These are phyloP conservation scores for Monosporascus sp. DNA, from an alignment of 2,329 filamentous ascomycete genomes.

Conservation along the genomic window DNA sequence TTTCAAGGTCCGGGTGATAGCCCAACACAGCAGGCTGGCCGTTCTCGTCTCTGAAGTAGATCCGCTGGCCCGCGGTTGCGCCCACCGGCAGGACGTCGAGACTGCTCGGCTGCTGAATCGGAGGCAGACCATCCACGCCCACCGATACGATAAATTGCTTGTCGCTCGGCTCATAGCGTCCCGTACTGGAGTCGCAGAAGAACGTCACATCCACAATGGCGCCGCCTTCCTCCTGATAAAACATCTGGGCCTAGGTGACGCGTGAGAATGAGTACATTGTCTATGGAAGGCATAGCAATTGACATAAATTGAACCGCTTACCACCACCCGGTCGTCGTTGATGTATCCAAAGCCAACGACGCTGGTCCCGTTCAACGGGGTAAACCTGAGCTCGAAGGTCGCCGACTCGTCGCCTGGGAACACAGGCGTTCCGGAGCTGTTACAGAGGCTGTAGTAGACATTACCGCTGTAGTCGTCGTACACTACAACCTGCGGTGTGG, in stretches of 20 bases:
- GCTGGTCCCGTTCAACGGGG: not conserved
- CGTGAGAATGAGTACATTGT: not conserved
- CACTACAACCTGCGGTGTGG: constrained; percentile 5
- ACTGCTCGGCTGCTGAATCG: not conserved
- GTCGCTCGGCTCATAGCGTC: not conserved
- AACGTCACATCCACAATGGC: not conserved
- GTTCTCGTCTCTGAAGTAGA: not conserved
- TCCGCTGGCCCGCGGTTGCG: not conserved
- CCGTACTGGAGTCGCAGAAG: not conserved
- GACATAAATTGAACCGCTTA: too few relatives aligned
- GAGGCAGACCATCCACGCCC: not conserved
- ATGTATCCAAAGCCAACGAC: not conserved
- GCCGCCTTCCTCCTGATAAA: not conserved
- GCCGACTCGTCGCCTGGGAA: constrained; percentile 4
- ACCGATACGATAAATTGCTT: not conserved
- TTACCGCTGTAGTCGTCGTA: constrained; percentile 5
- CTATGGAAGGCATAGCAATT: too few relatives aligned
- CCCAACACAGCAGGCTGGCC: not conserved
- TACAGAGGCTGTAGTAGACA: constrained; percentile 8
- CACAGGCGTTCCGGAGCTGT: constrained; percentile 5
- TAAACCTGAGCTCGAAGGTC: constrained; percentile 1
- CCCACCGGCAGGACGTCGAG: not conserved
- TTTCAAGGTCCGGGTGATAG: not conserved
- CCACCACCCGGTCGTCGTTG: too few relatives aligned
- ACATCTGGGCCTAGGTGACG: not conserved